These are phyloP conservation scores for Suillus weaverae DNA, from an alignment of 768 basidiomycete genomes.

Conservation along the genomic window DNA sequence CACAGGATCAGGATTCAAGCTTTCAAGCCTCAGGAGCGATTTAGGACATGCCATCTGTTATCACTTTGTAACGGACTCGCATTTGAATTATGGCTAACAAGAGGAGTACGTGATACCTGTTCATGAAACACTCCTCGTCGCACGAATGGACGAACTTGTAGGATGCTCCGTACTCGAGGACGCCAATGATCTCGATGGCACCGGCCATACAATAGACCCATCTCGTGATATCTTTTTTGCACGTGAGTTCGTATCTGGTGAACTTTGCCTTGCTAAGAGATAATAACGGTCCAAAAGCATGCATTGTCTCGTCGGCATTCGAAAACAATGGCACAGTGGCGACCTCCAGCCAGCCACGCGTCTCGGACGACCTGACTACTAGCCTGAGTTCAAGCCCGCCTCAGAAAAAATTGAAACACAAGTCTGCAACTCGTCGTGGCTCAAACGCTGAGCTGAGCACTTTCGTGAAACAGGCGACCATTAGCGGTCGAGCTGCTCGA, in stretches of 20 bases:
- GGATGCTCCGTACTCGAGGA: neutral
- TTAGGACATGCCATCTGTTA: neutral
- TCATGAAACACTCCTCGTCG: neutral
- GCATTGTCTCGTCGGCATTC: neutral
- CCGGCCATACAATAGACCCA: neutral
- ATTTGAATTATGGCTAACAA: neutral
- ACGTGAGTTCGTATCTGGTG: neutral
- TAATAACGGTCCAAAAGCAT: neutral
- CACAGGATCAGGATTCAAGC: neutral
- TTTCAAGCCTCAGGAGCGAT: too few species aligned
- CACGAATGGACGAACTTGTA: constrained; percentile 1
- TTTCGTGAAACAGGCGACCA: neutral
- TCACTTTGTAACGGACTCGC: neutral
- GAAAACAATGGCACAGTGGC: neutral
- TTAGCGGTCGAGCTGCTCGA: neutral
- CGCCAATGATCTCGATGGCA: neutral
- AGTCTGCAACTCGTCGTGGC: neutral
- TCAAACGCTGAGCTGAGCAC: neutral
- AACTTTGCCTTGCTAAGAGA: neutral
- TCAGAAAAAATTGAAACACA: neutral
- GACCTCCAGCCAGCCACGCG: neutral
- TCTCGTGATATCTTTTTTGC: neutral
- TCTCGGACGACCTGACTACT: neutral
- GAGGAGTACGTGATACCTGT: constrained; percentile 1
- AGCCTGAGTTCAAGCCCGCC: neutral